These are phyloP conservation scores for Gossypium stocksii DNA, from an alignment of 345 rosid species.

Conservation along the genomic window DNA sequence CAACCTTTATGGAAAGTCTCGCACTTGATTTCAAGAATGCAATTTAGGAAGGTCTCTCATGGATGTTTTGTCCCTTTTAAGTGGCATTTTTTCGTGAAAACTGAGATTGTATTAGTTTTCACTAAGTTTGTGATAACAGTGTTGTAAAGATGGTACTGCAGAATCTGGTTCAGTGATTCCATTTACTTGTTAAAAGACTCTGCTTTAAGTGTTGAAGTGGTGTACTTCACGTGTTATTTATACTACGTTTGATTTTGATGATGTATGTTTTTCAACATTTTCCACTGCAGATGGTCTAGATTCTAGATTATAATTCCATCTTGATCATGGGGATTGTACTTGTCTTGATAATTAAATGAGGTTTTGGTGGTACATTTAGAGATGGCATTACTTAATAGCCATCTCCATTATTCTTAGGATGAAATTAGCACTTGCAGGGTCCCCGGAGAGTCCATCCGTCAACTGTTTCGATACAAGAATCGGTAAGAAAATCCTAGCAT, in stretches of 20 bases:
- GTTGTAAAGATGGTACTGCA: not conserved
- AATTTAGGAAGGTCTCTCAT: not conserved
- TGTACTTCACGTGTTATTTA: not conserved
- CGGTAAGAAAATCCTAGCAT: not conserved
- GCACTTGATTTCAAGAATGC: conserved; percentile 22
- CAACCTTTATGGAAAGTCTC: conserved; percentile 76
- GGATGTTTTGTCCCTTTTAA: not conserved
- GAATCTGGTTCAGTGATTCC: conserved; percentile 6
- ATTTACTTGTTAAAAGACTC: conserved; percentile 4
- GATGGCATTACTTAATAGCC: not conserved
- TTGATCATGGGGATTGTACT: conserved; percentile 6
- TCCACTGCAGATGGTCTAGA: not conserved
- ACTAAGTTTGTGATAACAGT: not conserved
- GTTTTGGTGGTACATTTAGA: not conserved
- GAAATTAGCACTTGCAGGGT: not conserved
- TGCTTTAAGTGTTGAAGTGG: not conserved
- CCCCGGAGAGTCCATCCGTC: not conserved
- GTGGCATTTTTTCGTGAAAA: not conserved
- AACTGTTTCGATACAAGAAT: not conserved
- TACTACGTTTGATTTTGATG: not conserved
- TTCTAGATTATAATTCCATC: not conserved
- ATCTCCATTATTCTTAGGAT: not conserved
- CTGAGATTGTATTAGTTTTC: not conserved
- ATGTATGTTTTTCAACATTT: not conserved
- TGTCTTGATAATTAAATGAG: not conserved